phyloP scores from a whole-genome alignment of 2,329 filamentous ascomycete species.

The Coccinonectria pachysandricola region DNA sequence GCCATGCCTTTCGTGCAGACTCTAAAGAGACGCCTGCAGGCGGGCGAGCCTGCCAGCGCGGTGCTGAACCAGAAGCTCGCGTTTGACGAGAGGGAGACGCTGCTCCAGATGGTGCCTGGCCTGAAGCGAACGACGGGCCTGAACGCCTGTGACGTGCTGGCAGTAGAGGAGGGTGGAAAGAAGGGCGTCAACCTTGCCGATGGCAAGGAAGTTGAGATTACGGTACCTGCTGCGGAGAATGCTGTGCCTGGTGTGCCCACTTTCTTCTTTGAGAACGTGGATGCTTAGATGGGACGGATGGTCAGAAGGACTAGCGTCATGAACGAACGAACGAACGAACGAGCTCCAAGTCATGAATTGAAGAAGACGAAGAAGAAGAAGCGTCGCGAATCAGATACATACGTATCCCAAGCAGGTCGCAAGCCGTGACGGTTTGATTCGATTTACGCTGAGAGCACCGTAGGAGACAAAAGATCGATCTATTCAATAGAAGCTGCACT shows the following conservation, averaged over 20 bases:
- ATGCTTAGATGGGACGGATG: slow-evolving; percentile 23
- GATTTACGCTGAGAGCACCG: too few species aligned
- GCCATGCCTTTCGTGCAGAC: slow-evolving; percentile 93
- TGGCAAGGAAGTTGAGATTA: slow-evolving; percentile 45
- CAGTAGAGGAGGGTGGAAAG: slow-evolving; percentile 61
- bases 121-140: slow-evolving; percentile 67
- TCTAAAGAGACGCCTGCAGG: slow-evolving; percentile 72
- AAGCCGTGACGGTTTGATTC: too few species aligned
- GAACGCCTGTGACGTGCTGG: slow-evolving; percentile 60
- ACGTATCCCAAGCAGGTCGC: too few species aligned
- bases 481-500: too few species aligned
- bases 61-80: slow-evolving; percentile 77
- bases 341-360: too few species aligned
- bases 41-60: slow-evolving; percentile 52
- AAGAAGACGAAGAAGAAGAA: too few species aligned
- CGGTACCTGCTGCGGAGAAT: slow-evolving; percentile 51
- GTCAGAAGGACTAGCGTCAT: too few species aligned
- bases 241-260: slow-evolving; percentile 75
- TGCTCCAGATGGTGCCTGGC: slow-evolving; percentile 68
- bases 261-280: slow-evolving; percentile 78
- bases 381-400: too few species aligned
- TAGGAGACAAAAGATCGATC: too few species aligned
- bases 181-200: slow-evolving; percentile 45
- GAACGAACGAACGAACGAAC: too few species aligned
- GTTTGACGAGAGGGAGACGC: slow-evolving; percentile 72